These are phyloP conservation scores for Spinellus fusiger DNA, from an alignment of 192 early-diverging fungal genomes.

Conservation along the genomic window DNA sequence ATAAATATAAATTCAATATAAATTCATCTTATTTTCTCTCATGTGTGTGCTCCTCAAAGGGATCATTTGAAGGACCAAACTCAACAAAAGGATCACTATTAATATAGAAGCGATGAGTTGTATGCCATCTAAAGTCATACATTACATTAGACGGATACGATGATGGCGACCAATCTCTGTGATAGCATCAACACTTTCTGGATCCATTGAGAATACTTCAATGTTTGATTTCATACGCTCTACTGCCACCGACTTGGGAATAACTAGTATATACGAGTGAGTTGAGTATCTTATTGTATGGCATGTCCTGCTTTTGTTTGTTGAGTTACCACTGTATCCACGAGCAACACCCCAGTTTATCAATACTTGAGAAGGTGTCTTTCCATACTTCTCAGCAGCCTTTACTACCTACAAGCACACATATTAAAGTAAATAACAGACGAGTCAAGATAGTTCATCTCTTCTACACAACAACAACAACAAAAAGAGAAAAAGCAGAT, in stretches of 20 bases:
- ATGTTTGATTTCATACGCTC: conserved; percentile 49
- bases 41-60: background rate
- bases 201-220: conserved; percentile 29
- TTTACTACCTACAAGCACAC: conserved; percentile 31
- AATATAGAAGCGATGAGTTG: background rate
- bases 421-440: background rate
- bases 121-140: background rate
- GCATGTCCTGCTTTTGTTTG: background rate
- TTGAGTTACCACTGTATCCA: conserved; percentile 35
- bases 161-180: conserved; percentile 13
- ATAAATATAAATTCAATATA: too few species aligned
- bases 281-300: background rate
- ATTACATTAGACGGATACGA: conserved; percentile 3
- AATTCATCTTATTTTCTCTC: too few species aligned
- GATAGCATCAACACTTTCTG: conserved; percentile 14
- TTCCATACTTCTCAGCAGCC: conserved; percentile 40
- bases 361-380: conserved; percentile 47
- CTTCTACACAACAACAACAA: background rate
- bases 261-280: conserved; percentile 12
- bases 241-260: conserved; percentile 58
- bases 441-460: background rate
- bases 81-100: background rate
- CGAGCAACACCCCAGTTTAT: conserved; percentile 51
- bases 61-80: background rate
- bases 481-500: too few species aligned